phyloP scores from a whole-genome alignment of 2,329 filamentous ascomycete genomes.

The Trichoderma semiorbis region DNA sequence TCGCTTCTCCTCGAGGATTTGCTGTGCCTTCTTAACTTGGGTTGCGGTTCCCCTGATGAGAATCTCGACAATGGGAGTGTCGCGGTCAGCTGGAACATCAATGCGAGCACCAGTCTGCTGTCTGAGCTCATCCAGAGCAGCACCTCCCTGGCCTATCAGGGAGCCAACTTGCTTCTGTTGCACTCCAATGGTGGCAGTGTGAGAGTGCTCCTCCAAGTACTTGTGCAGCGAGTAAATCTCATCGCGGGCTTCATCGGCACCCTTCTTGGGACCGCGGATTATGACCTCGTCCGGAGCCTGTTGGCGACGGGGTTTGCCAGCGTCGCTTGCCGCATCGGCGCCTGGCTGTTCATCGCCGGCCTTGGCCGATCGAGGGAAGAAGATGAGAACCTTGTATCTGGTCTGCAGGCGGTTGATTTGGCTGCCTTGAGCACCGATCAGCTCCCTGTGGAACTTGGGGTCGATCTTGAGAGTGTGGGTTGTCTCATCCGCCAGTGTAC shows the following conservation, averaged over 20 bases:
- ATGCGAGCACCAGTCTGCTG: slow-evolving; percentile 82
- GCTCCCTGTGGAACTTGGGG: slow-evolving; percentile 86
- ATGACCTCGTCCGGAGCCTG: slow-evolving; percentile 86
- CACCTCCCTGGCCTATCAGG: slow-evolving; percentile 85
- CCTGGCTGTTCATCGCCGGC: slow-evolving; percentile 66
- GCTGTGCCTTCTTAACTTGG: slow-evolving; percentile 88
- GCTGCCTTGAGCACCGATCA: slow-evolving; percentile 83
- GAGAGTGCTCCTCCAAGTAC: slow-evolving; percentile 84
- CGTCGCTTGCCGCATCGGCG: slow-evolving; percentile 66
- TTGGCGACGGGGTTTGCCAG: slow-evolving; percentile 61
- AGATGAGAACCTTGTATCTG: slow-evolving; percentile 89
- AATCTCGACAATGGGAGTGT: slow-evolving; percentile 76
- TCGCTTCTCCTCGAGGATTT: slow-evolving; percentile 81
- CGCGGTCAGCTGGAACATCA: slow-evolving; percentile 80
- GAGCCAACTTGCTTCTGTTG: slow-evolving; percentile 92
- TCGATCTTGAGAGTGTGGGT: slow-evolving; percentile 86
- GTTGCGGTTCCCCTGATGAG: slow-evolving; percentile 88
- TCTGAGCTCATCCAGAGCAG: slow-evolving; percentile 86
- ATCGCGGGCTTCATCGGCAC: slow-evolving; percentile 85
- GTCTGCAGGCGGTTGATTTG: slow-evolving; percentile 91
- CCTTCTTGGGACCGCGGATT: slow-evolving; percentile 86
- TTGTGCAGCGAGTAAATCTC: slow-evolving; percentile 87
- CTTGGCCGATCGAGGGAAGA: slow-evolving; percentile 76
- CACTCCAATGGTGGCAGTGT: slow-evolving; percentile 74
- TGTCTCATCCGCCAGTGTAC: slow-evolving; percentile 85